Base-by-base conservation (phyloP, 2,329 filamentous ascomycete genomes). In the Coleophoma crateriformis region DNA sequence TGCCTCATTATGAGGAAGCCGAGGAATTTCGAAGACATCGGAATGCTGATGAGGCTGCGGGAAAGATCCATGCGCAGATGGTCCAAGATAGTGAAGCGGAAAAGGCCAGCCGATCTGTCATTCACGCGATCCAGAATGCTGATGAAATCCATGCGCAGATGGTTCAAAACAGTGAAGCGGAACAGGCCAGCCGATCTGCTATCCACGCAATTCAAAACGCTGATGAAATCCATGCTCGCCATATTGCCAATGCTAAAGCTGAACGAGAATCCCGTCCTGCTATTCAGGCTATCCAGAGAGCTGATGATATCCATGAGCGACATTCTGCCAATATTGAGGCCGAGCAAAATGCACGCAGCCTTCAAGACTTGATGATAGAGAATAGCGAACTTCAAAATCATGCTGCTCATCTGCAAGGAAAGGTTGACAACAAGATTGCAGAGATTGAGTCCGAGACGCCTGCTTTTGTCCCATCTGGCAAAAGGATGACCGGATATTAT, bases 401-500 rank as follows among this genome's bases (percentile, higher is more conserved):
- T 48, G 45, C 50, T 51, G 54, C 47, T 27, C 51, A 56, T 54
- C 48, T 51, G 33, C 49, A 47, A n/a, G 49, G 51, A 33, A 41
- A 49, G 27, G 38, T 57, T 33, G 40, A 56, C 44, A 46, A 51
- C 11, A 55, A 53, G 33, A 46, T 54, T 33, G 49, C 44, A 19
- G 51, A 59, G 19, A 46, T 58, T 35, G 50, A 54, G 19, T 50
- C 48, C 15, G 27, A 27, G 27, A 42, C 20, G 37, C 10, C 48
- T 41, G 37, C 13, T n/a, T 1, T 13, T 20, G 13, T 42, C 34
- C 32, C 20, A 22, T 14, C 20, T 33, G 15, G 51, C 43, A 33
- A 48, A 42, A 58, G 51, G 10, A 50, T 78, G 45, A 76, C 72
- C 8, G 76, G 76, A 4, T 76, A 73, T 53, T 78, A 71, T 52